Evolutionary conservation across 1,284 basidiomycete genomes (phyloP).

Genomic region (Sporisorium reilianum): DNA sequence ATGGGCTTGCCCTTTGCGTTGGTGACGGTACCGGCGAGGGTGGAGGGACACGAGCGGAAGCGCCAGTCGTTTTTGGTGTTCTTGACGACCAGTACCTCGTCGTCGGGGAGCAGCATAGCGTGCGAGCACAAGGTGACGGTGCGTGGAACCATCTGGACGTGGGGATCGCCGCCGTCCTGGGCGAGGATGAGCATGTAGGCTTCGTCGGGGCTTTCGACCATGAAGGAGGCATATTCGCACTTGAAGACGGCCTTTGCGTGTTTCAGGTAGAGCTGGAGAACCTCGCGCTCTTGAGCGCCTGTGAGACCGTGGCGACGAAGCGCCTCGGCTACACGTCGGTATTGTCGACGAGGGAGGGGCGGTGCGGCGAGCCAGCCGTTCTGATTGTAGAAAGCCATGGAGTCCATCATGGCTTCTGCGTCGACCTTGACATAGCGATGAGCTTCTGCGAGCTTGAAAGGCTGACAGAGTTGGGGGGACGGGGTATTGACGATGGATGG

Average conservation of each 20-base stretch:
- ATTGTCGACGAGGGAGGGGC: constrained; percentile 29
- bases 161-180: constrained; percentile 28
- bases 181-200: constrained; percentile 49
- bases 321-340: constrained; percentile 24
- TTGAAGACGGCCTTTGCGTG: constrained; percentile 52
- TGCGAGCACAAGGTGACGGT: constrained; percentile 48
- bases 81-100: constrained; percentile 48
- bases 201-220: constrained; percentile 40
- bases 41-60: constrained; percentile 42
- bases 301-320: constrained; percentile 38
- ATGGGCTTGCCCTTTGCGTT: constrained; percentile 37
- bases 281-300: constrained; percentile 33
- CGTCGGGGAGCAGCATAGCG: constrained; percentile 55
- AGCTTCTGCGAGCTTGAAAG: constrained; percentile 4
- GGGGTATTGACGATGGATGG: not conserved
- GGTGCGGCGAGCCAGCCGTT: constrained; percentile 54
- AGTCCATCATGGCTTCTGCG: constrained; percentile 21
- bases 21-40: constrained; percentile 30
- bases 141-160: constrained; percentile 22
- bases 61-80: constrained; percentile 54
- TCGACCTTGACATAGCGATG: constrained; percentile 40
- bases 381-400: constrained; percentile 34
- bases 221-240: constrained; percentile 48
- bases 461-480: constrained; percentile 5
- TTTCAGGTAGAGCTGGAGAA: constrained; percentile 34